These are phyloP conservation scores for Emmonsia crescens DNA, from an alignment of 2,329 filamentous ascomycete genomes.

Conservation along the genomic window DNA sequence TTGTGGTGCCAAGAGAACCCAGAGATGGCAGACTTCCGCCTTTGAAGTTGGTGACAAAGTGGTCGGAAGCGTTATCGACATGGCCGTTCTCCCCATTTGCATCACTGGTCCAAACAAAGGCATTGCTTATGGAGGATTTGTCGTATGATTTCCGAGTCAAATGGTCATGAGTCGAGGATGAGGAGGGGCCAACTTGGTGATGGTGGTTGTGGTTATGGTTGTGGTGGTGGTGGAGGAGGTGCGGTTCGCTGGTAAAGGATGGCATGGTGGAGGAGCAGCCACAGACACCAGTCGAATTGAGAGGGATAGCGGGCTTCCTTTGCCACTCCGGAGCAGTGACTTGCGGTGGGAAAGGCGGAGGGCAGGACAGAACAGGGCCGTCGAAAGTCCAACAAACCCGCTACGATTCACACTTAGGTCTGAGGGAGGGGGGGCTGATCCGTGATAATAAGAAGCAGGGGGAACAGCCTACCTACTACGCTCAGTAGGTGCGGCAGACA, in stretches of 20 bases:
- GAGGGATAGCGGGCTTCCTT: background rate
- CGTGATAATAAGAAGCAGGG: background rate
- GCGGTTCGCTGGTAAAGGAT: constrained; percentile 28
- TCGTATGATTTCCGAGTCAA: constrained; percentile 34
- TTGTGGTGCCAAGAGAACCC: constrained; percentile 47
- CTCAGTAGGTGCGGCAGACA: constrained; percentile 1
- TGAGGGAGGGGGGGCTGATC: background rate
- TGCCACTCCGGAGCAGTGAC: background rate
- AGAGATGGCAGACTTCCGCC: constrained; percentile 44
- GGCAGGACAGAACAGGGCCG: background rate
- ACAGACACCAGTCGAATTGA: background rate
- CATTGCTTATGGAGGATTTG: constrained; percentile 34
- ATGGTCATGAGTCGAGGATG: constrained; percentile 29
- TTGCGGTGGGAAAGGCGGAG: background rate
- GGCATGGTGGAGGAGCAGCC: constrained; percentile 22
- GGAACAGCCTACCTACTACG: background rate
- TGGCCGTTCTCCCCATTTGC: constrained; percentile 33
- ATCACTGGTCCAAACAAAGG: constrained; percentile 36
- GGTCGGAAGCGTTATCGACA: constrained; percentile 30
- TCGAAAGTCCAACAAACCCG: background rate
- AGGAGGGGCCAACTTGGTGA: constrained; percentile 25
- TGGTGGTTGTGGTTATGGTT: constrained; percentile 14
- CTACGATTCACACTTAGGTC: background rate
- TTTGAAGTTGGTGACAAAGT: constrained; percentile 29
- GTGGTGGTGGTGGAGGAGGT: constrained; percentile 24